Conservation (phyloP, 2,329 filamentous ascomycete genomes). For the Fusarium brachygibbosum region DNA sequence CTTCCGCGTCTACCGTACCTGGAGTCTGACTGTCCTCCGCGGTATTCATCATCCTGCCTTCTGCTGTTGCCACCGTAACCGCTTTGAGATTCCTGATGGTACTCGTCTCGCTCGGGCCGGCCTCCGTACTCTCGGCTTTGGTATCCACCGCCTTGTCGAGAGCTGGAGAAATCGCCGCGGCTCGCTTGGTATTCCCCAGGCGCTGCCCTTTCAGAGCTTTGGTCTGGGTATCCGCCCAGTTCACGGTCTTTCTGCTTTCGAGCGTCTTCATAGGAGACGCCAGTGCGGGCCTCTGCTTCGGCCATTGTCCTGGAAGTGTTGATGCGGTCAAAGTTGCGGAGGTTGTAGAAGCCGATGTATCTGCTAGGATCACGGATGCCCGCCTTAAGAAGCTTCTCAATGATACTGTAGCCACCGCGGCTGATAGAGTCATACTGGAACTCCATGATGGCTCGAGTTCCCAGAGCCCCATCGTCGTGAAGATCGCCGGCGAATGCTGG, state of each 20-base stretch:
- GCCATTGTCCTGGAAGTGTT: constrained; percentile 75
- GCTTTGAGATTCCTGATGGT: constrained; percentile 8
- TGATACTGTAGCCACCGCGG: constrained; percentile 81
- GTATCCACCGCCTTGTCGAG: constrained; percentile 16
- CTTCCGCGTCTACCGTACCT: constrained; percentile 1
- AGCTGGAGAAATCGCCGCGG: constrained; percentile 23
- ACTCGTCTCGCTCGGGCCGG: constrained; percentile 12
- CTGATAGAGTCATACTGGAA: constrained; percentile 87
- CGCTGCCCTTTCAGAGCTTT: constrained; percentile 43
- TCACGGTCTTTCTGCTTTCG: constrained; percentile 73
- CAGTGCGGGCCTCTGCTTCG: constrained; percentile 71
- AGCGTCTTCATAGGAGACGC: constrained; percentile 77
- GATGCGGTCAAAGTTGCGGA: constrained; percentile 87
- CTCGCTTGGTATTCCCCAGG: constrained; percentile 24
- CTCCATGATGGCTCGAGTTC: constrained; percentile 89
- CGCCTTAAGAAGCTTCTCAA: constrained; percentile 76
- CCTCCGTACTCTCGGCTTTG: constrained; percentile 19
- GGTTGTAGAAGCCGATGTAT: constrained; percentile 88
- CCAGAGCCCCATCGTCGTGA: constrained; percentile 77
- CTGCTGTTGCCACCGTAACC: constrained; percentile 5
- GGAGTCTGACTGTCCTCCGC: constrained; percentile 1
- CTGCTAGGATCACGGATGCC: constrained; percentile 76
- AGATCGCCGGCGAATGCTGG: constrained; percentile 88
- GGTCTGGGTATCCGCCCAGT: constrained; percentile 61
- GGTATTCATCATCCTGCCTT: constrained; percentile 22